phyloP scores from a whole-genome alignment of 2,329 filamentous ascomycete species.

The Chaetomium sp. region DNA sequence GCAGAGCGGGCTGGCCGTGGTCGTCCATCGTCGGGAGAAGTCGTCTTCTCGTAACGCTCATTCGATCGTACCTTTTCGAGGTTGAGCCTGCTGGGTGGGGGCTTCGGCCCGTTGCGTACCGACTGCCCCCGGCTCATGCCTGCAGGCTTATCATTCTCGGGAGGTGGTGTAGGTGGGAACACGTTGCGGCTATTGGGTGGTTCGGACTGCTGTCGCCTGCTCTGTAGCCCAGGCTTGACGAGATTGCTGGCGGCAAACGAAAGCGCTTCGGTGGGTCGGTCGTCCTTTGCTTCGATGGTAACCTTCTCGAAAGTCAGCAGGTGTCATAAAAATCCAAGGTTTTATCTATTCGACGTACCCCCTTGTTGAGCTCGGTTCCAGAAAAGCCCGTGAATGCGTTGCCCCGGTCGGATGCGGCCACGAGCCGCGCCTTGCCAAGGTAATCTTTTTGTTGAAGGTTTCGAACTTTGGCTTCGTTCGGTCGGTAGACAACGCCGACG shows the following conservation, averaged over 20 bases:
- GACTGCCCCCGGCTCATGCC: constrained; percentile 49
- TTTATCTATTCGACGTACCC: constrained; percentile 34
- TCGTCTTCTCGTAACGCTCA: constrained; percentile 48
- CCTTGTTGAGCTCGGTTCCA: constrained; percentile 69
- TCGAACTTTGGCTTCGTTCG: constrained; percentile 96
- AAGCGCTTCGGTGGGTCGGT: constrained; percentile 74
- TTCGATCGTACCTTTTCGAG: constrained; percentile 50
- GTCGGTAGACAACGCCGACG: constrained; percentile 88
- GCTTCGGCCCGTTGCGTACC: constrained; percentile 56
- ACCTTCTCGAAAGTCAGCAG: constrained; percentile 31
- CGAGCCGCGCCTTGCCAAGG: constrained; percentile 87
- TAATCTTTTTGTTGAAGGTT: constrained; percentile 98
- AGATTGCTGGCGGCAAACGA: constrained; percentile 91
- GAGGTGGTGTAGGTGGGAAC: constrained; percentile 97
- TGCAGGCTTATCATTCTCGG: constrained; percentile 67
- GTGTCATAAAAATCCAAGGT: background rate
- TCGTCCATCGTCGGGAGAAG: constrained; percentile 39
- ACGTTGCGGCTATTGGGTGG: constrained; percentile 71
- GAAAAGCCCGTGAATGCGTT: constrained; percentile 80
- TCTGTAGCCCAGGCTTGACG: constrained; percentile 77
- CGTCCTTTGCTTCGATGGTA: constrained; percentile 59
- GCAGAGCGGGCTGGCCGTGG: constrained; percentile 38
- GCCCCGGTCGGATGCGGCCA: constrained; percentile 75
- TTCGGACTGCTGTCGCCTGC: constrained; percentile 78
- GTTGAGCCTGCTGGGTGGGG: constrained; percentile 56